Evolutionary conservation across 805 yeast genomes (phyloP).

Genomic region (Hanseniaspora taiwanica): DNA sequence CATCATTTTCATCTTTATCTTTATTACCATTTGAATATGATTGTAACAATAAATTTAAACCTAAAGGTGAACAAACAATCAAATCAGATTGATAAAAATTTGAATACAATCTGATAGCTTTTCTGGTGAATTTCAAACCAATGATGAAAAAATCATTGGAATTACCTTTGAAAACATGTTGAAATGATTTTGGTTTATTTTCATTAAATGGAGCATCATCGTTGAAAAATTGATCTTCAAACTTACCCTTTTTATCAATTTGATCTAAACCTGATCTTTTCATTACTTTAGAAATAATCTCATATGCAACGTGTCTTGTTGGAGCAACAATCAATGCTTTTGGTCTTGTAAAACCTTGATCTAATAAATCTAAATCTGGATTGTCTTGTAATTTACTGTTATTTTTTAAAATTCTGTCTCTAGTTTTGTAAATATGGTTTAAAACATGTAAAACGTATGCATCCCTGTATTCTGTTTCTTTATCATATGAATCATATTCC

Average conservation of each 20-base stretch:
- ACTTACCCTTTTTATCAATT: conserved; percentile 69
- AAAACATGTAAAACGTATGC: conserved; percentile 58
- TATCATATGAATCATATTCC: conserved; percentile 36
- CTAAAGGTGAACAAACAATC: conserved; percentile 84
- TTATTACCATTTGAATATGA: conserved; percentile 3
- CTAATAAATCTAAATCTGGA: conserved; percentile 54
- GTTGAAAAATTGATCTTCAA: conserved; percentile 53
- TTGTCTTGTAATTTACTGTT: conserved; percentile 37
- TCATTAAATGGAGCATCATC: conserved; percentile 29
- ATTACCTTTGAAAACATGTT: conserved; percentile 70
- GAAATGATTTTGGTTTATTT: conserved; percentile 56
- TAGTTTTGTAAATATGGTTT: conserved; percentile 76
- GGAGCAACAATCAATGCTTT: conserved; percentile 75
- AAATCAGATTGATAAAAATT: conserved; percentile 77
- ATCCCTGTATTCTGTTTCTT: conserved; percentile 41
- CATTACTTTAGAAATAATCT: conserved; percentile 49
- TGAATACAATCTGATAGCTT: conserved; percentile 71
- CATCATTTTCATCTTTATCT: conserved; percentile 36
- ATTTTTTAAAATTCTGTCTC: conserved; percentile 74
- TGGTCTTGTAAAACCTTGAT: conserved; percentile 93
- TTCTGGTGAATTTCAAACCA: conserved; percentile 85
- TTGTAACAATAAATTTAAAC: conserved; percentile 56
- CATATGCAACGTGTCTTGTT: conserved; percentile 65
- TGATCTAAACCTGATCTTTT: conserved; percentile 55
- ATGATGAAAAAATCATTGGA: conserved; percentile 82